Evolutionary conservation across 805 yeast species (phyloP), one percentile per base, ranked within the genome.

Genomic region (Candida silvicultrix): DNA sequence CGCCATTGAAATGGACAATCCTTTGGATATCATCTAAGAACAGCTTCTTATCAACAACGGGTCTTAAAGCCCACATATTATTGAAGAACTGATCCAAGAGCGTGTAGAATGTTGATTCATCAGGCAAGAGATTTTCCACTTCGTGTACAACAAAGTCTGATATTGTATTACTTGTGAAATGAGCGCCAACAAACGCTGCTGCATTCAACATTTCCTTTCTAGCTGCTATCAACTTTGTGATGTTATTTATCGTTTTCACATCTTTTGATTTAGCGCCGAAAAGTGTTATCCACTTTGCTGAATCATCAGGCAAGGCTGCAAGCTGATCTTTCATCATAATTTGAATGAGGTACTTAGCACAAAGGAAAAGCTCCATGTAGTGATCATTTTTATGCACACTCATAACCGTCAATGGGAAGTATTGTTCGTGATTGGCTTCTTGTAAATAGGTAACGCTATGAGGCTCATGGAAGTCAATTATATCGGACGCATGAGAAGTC

Each of bases 61-160:
- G 80, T 59, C 68, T 60, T 45, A 67, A 69, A 1, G 74, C 70
- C 59, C 75, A 73, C 21, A 74, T 56, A 53, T 62, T 64, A 7
- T 53, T 50, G 54, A 75, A 77, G 50, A 65, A 77, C 10, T 71
- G 53, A 16, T 65, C 65, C 19, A 75, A 42, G 16, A 69, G 59
- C 22, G 59, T 51, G 71, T 78, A 70, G 8, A 67, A 53, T 1
- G 68, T 63, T 19, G 57, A 62, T 40, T 59, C 57, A 7, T 56
- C 48, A 0, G 80, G 80, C 18, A 73, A 50, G 2, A 64, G 56
- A 1, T 55, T 43, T 40, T 58, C 56, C 12, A 73, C 58, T 46
- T 60, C 55, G 32, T 62, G 62, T 5, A 35, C 38, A 64, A 58
- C n/a, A 66, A 47, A 35, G 60, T 46, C 41, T 63, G 68, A 3